Conservation (phyloP, 2,329 filamentous ascomycete species). For the Lasiodiplodia citricola region DNA sequence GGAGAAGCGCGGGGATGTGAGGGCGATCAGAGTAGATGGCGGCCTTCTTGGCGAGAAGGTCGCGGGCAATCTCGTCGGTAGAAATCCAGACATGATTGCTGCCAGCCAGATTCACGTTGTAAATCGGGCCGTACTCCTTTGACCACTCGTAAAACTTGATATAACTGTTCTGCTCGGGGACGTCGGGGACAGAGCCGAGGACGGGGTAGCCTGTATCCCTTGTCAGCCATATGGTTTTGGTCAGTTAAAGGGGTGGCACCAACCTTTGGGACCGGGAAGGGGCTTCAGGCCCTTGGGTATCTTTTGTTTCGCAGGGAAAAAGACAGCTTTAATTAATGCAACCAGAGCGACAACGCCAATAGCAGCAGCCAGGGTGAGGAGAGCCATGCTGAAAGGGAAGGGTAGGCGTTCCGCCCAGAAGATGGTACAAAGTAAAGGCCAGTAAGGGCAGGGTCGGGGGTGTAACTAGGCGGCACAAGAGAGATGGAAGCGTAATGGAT, state of each 20-base stretch:
- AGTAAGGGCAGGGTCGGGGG: neutral
- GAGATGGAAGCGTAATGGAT: constrained; percentile 15
- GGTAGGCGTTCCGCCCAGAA: neutral
- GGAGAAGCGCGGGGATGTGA: constrained; percentile 50
- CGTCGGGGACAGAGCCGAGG: constrained; percentile 49
- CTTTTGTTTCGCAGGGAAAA: constrained; percentile 12
- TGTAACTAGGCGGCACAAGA: constrained; percentile 16
- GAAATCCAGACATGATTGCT: constrained; percentile 54
- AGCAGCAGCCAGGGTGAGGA: constrained; percentile 37
- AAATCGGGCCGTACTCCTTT: constrained; percentile 52
- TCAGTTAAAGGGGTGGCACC: constrained; percentile 21
- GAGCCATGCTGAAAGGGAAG: constrained; percentile 37
- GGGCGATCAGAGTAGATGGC: constrained; percentile 55
- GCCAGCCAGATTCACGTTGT: constrained; percentile 52
- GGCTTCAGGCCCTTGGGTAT: constrained; percentile 42
- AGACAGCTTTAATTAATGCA: constrained; percentile 26
- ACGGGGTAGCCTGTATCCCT: constrained; percentile 47
- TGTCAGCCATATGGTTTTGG: neutral
- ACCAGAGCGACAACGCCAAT: constrained; percentile 35
- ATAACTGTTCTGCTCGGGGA: constrained; percentile 51
- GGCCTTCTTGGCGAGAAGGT: constrained; percentile 51
- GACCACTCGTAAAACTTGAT: constrained; percentile 55
- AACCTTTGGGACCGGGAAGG: constrained; percentile 49
- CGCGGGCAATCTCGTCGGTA: constrained; percentile 48
- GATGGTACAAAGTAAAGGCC: neutral